phyloP scores from a whole-genome alignment of 2,329 filamentous ascomycete genomes.

The Aureobasidium sp. region DNA sequence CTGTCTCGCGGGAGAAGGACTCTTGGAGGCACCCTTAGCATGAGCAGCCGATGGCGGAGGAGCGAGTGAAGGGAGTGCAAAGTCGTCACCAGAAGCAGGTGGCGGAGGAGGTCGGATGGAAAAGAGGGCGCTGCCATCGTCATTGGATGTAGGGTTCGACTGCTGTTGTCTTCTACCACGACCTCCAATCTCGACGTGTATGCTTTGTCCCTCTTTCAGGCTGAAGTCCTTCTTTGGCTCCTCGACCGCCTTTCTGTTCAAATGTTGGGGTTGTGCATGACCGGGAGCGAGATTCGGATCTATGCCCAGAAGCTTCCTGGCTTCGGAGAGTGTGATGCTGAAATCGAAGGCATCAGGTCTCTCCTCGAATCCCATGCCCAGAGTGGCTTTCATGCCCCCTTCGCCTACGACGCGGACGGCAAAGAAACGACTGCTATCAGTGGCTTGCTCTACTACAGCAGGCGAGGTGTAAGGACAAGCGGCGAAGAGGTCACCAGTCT shows the following conservation, averaged over 20 bases:
- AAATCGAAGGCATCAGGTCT: constrained; percentile 81
- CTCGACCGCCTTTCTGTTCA: constrained; percentile 30
- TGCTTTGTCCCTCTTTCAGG: constrained; percentile 82
- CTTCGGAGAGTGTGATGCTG: constrained; percentile 69
- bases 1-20: constrained; percentile 18
- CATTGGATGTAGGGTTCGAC: constrained; percentile 10
- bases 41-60: constrained; percentile 58
- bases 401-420: constrained; percentile 71
- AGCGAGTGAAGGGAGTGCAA: constrained; percentile 43
- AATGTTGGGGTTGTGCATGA: constrained; percentile 10
- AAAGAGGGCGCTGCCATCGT: constrained; percentile 47
- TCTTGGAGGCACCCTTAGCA: constrained; percentile 49
- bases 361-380: constrained; percentile 85
- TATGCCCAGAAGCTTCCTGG: constrained; percentile 59
- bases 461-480: constrained; percentile 66
- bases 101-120: constrained; percentile 69
- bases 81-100: constrained; percentile 32
- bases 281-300: constrained; percentile 31
- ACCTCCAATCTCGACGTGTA: constrained; percentile 67
- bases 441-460: constrained; percentile 63
- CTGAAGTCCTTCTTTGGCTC: constrained; percentile 65
- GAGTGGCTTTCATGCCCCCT: constrained; percentile 62
- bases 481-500: constrained; percentile 67
- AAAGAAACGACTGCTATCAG: constrained; percentile 78
- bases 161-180: constrained; percentile 36